Evolutionary conservation across 345 rosid species (phyloP), one percentile per base, ranked within the genome.

Genomic region (Lagerstroemia speciosa): DNA sequence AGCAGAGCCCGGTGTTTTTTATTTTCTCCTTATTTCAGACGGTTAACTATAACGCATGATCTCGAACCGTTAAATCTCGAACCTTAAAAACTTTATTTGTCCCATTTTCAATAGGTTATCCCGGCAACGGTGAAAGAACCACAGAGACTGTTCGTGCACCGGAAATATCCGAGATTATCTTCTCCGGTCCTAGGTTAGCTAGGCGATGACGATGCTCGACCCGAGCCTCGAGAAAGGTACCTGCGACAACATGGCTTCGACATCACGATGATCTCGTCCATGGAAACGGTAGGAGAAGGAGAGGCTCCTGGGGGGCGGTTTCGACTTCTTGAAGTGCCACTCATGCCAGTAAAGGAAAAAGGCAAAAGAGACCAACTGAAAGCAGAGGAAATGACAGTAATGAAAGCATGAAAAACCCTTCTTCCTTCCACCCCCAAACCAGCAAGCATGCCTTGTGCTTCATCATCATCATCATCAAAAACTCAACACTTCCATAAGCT

Each of bases 401-500:
- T 48, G 60, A 10, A n/a, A 53, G 60, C 60, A 53, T 53, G 60
- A 22, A 53, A 53, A n/a, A 22, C 12, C 60, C 14, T 8, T 8
- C 29, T 24, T 30, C 29, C 60, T 53, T n/a, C n/a, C n/a, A n/a
- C n/a, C 60, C 60, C 29, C 30, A 9, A 24, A 24, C 55, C 16
- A 45, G n/a, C n/a, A n/a, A 53, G n/a, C 60, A 53, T 53, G 60
- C n/a, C 27, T 22, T 53, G 27, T 52, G 58, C 3, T 48, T 8
- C 20, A 26, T 6, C 6, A 1, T 26, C 73, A 76, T 57, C 27
- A 76, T 86, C 81, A 87, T 86, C 68, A 87, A 84, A 87, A 78
- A 82, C 69, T 83, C 71, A 78, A 80, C n/a, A 83, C 80, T 86
- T 73, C 79, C 75, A 52, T 50, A 86, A 80, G 75, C 83, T 88